These are phyloP conservation scores for Emmonsiellopsis sp. DNA, from an alignment of 2,329 filamentous ascomycete genomes.

Conservation along the genomic window DNA sequence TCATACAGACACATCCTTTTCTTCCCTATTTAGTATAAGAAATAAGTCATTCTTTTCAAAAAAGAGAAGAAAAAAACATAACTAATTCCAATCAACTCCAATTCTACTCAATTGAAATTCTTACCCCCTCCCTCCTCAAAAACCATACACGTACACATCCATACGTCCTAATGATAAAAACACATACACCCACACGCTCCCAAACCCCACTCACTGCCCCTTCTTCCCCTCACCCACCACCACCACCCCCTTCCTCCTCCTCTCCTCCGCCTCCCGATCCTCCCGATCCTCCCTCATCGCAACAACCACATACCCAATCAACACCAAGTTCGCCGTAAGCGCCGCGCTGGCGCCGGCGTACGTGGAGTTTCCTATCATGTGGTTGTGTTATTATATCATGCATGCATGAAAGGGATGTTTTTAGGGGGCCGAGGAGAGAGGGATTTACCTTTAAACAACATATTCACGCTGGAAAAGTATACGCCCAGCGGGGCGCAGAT, in stretches of 20 bases:
- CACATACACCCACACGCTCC: neutral
- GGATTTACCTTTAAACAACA: constrained; percentile 62
- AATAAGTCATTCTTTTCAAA: too few species aligned
- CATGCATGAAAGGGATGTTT: too few species aligned
- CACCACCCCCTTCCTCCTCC: constrained; percentile 50
- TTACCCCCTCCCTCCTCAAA: too few species aligned
- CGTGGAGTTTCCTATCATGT: constrained; percentile 67
- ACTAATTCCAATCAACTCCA: too few species aligned
- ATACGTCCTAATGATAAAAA: neutral
- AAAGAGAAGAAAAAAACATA: too few species aligned
- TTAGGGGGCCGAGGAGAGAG: neutral
- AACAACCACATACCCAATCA: constrained; percentile 83
- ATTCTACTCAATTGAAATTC: too few species aligned
- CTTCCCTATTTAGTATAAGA: too few species aligned
- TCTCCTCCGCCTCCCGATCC: constrained; percentile 48
- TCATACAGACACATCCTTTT: too few species aligned
- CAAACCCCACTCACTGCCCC: constrained; percentile 26
- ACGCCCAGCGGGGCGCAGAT: constrained; percentile 74
- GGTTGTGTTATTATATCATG: neutral
- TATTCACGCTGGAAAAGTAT: constrained; percentile 74
- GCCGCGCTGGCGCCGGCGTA: constrained; percentile 79
- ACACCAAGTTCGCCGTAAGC: constrained; percentile 79
- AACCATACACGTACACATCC: neutral
- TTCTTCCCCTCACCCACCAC: constrained; percentile 45
- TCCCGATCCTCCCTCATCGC: constrained; percentile 85